These are phyloP conservation scores for Hypomyces perniciosus DNA, from an alignment of 2,329 filamentous ascomycete species.

Conservation along the genomic window DNA sequence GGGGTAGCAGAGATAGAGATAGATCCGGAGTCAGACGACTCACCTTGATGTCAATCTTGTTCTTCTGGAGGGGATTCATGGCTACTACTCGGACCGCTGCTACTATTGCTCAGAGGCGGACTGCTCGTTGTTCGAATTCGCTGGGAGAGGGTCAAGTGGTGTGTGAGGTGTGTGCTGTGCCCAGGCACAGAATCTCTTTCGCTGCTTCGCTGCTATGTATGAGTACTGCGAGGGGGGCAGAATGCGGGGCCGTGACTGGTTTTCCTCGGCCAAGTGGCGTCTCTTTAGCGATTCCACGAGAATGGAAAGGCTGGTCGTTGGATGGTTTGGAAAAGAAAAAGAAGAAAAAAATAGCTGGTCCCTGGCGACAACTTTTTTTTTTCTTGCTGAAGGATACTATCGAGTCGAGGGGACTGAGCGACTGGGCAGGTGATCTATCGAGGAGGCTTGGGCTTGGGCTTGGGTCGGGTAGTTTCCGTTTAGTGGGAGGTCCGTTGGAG, in stretches of 20 bases:
- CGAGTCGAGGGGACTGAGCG: background rate
- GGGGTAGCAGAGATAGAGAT: background rate
- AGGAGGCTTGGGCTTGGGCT: too few species aligned
- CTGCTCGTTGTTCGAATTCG: background rate
- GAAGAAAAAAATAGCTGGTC: conserved; percentile 1
- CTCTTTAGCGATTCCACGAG: background rate
- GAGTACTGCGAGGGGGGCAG: background rate
- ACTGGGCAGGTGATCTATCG: too few species aligned
- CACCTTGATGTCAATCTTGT: conserved; percentile 95
- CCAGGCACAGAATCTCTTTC: background rate
- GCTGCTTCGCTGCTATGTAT: too few species aligned
- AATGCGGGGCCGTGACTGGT: background rate
- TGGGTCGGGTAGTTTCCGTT: too few species aligned
- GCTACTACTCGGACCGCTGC: conserved; percentile 18
- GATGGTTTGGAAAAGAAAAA: background rate
- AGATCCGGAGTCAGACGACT: conserved; percentile 32
- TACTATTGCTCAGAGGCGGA: background rate
- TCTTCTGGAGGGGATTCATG: conserved; percentile 97
- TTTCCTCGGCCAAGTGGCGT: background rate
- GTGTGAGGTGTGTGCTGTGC: background rate
- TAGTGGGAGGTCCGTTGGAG: too few species aligned
- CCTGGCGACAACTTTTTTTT: conserved; percentile 1
- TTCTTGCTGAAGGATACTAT: background rate
- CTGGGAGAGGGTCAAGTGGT: background rate
- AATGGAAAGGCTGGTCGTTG: background rate